phyloP scores from a whole-genome alignment of 164 flowering plant genomes.

The Stephania cephalantha region DNA sequence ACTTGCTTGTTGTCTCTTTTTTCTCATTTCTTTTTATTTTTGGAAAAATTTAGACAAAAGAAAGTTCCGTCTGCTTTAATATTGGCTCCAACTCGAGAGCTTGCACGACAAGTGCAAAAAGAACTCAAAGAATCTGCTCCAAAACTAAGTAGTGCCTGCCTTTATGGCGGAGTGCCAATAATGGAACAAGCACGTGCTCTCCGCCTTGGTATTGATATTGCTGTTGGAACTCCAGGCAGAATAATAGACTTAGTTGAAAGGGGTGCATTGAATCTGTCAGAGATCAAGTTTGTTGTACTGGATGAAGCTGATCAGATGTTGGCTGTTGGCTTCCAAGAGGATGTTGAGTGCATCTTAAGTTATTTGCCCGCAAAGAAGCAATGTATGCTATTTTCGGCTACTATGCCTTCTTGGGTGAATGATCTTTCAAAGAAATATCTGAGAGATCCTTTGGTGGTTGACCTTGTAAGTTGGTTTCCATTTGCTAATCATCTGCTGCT shows the following conservation, averaged over 20 bases:
- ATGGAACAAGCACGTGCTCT: conserved; percentile 21
- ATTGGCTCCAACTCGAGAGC: conserved; percentile 31
- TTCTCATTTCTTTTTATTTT: not conserved
- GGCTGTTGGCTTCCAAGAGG: conserved; percentile 32
- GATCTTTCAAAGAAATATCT: conserved; percentile 27
- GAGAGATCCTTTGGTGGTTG: conserved; percentile 23
- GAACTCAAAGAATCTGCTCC: conserved; percentile 35
- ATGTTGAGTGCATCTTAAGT: conserved; percentile 25
- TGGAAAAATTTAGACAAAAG: conserved; percentile 13
- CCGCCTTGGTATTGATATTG: conserved; percentile 26
- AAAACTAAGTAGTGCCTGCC: conserved; percentile 24
- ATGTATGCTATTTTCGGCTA: conserved; percentile 33
- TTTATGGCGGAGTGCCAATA: conserved; percentile 30
- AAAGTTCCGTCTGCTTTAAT: conserved; percentile 25
- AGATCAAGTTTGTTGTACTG: conserved; percentile 30
- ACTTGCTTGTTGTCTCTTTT: not conserved
- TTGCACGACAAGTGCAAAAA: conserved; percentile 32
- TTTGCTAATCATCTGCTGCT: not conserved
- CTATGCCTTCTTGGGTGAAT: conserved; percentile 34
- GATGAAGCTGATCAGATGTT: conserved; percentile 39
- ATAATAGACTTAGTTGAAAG: conserved; percentile 32
- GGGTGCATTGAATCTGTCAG: conserved; percentile 29
- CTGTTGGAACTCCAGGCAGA: conserved; percentile 34
- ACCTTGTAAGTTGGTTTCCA: conserved; percentile 27
- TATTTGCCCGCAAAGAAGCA: conserved; percentile 27